phyloP scores from a whole-genome alignment of 2,329 filamentous ascomycete genomes.

The Phialemonium atrogriseum region DNA sequence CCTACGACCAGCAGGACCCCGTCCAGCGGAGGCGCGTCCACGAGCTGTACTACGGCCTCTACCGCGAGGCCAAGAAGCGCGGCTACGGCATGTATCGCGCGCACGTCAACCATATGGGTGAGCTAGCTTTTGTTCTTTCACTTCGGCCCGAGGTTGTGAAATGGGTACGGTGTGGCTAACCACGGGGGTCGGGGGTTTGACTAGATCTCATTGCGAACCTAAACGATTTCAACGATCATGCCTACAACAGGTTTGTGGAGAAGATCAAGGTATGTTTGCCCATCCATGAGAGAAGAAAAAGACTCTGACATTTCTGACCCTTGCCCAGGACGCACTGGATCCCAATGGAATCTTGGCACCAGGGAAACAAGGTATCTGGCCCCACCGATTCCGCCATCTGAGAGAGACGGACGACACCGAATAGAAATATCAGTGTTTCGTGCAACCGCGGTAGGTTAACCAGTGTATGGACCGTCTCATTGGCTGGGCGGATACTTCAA shows the following conservation, averaged over 20 bases:
- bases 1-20: constrained; percentile 33
- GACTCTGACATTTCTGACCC: not conserved
- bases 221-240: constrained; percentile 28
- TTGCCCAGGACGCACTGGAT: constrained; percentile 24
- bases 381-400: constrained; percentile 15
- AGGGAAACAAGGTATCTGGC: constrained; percentile 31
- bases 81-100: constrained; percentile 29
- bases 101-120: constrained; percentile 31
- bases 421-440: too few species aligned
- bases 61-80: constrained; percentile 22
- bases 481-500: too few species aligned
- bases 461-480: too few species aligned
- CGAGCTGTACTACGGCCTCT: constrained; percentile 22
- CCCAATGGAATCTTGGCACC: constrained; percentile 28
- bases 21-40: constrained; percentile 27
- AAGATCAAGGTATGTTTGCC: constrained; percentile 29
- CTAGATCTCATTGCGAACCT: constrained; percentile 26
- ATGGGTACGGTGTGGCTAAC: constrained; percentile 4
- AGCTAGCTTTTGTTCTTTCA: constrained; percentile 8
- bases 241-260: constrained; percentile 28
- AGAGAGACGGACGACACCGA: constrained; percentile 7
- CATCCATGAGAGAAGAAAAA: not conserved
- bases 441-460: too few species aligned
- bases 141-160: too few species aligned
- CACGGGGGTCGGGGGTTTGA: too few species aligned